Evolutionary conservation across 768 basidiomycete species (phyloP), one percentile per base, ranked within the genome.

Genomic region (Amanita muscaria): DNA sequence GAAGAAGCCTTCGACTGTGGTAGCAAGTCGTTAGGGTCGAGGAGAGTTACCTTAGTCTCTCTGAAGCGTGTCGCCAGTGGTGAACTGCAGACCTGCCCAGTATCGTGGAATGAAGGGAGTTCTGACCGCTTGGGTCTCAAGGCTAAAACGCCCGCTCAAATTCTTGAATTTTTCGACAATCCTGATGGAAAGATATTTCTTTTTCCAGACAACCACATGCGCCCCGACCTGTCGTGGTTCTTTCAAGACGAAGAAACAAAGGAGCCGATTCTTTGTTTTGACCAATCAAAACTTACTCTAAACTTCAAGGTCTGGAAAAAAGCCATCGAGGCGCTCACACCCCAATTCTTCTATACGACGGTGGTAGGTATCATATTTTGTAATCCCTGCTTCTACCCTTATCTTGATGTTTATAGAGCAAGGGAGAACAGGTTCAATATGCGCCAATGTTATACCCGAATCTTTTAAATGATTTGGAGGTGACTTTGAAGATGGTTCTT

Each of bases 201-300:
- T 40, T 25, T 48, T 36, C 33, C 47, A 27, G 47, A 48, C 42
- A 48, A 25, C 40, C 24, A 42, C 40, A 48, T 48, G 47, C 15
- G 40, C 25, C 47, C 47, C 18, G 34, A 48, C 14, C 6, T 42
- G 23, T 42, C 21, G 14, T 48, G 40, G 33, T 48, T 48, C 39
- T 25, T 48, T 30, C 47, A 42, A 42, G 47, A 37, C 29, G 47
- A 48, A 42, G 24, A 43, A 34, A 48, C 41, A 4, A 43, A 42
- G 32, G 47, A 48, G 25, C 27, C 42, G 47, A 48, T 48, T 36
- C 40, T 48, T 42, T 21, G 29, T 43, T n/a, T 25, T 5, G 12
- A 34, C 23, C 46, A 47, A 47, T 32, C 31, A 38, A 47, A 47
- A 47, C 25, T 30, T 40, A 24, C 22, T 15, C 40, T n/a, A 35